These are phyloP conservation scores for Aspergillus alliaceus DNA, from an alignment of 2,329 filamentous ascomycete species.

Conservation along the genomic window DNA sequence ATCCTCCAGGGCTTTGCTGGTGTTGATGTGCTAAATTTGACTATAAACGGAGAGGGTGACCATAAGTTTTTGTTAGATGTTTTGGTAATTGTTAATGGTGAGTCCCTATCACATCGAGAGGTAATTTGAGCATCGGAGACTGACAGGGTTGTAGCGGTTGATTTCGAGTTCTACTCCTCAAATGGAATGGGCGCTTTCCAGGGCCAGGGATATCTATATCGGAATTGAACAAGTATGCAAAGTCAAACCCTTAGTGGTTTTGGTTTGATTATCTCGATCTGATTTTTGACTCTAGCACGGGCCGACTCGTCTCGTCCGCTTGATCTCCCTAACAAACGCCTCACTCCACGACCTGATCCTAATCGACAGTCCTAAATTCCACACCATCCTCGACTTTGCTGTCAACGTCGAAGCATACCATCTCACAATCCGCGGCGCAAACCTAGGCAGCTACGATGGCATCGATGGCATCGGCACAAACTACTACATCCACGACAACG, in stretches of 20 bases:
- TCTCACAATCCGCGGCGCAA: constrained; percentile 37
- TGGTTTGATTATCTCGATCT: not conserved
- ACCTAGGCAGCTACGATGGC: constrained; percentile 39
- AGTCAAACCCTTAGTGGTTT: not conserved
- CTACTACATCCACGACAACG: constrained; percentile 39
- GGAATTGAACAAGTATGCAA: constrained; percentile 28
- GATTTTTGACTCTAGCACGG: constrained; percentile 7
- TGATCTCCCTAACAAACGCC: constrained; percentile 26
- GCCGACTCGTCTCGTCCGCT: constrained; percentile 22
- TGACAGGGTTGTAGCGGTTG: constrained; percentile 21
- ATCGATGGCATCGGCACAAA: constrained; percentile 40
- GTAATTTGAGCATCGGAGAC: not conserved
- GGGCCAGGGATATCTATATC: constrained; percentile 36
- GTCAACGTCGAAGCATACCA: constrained; percentile 41
- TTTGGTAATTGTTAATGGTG: constrained; percentile 34
- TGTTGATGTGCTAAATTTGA: constrained; percentile 26
- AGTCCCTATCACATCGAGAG: not conserved
- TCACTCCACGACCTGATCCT: constrained; percentile 34
- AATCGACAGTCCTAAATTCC: constrained; percentile 38
- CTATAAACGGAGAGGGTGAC: constrained; percentile 37
- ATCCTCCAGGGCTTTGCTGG: constrained; percentile 32
- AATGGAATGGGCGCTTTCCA: constrained; percentile 35
- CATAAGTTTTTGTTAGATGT: constrained; percentile 28
- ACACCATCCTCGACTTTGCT: constrained; percentile 37
- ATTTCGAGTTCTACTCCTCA: constrained; percentile 38